phyloP scores from a whole-genome alignment of 192 early-diverging fungal species.

The Podila minutissima region DNA sequence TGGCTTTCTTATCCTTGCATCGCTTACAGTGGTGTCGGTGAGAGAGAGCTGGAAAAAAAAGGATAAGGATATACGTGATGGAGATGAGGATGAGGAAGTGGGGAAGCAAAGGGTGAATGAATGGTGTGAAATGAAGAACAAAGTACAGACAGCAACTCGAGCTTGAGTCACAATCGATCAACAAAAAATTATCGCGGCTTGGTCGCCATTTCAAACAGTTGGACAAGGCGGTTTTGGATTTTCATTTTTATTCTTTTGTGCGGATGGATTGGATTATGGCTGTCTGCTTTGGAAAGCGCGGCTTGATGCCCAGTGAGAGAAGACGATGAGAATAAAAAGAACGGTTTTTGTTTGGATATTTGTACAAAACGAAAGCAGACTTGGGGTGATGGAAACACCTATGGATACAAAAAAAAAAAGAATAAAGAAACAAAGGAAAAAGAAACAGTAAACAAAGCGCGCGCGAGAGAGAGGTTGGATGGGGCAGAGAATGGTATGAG shows the following conservation, averaged over 20 bases:
- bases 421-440: not conserved
- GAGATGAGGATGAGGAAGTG: not conserved
- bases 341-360: not conserved
- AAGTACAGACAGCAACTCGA: not conserved
- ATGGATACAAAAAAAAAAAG: constrained; percentile 8
- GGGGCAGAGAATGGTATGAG: constrained; percentile 1
- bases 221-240: too few relatives aligned
- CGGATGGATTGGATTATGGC: too few relatives aligned
- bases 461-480: not conserved
- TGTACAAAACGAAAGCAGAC: not conserved
- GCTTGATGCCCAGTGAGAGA: not conserved
- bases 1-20: too few relatives aligned
- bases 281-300: too few relatives aligned
- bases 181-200: not conserved
- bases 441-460: not conserved
- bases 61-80: not conserved
- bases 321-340: not conserved
- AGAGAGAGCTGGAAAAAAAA: not conserved
- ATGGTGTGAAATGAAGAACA: not conserved
- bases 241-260: too few relatives aligned
- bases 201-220: too few relatives aligned
- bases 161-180: constrained; percentile 33
- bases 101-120: not conserved
- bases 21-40: not conserved
- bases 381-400: not conserved